These are phyloP conservation scores for Solanum paucissectum DNA, from an alignment of 257 asterid species.

Conservation along the genomic window DNA sequence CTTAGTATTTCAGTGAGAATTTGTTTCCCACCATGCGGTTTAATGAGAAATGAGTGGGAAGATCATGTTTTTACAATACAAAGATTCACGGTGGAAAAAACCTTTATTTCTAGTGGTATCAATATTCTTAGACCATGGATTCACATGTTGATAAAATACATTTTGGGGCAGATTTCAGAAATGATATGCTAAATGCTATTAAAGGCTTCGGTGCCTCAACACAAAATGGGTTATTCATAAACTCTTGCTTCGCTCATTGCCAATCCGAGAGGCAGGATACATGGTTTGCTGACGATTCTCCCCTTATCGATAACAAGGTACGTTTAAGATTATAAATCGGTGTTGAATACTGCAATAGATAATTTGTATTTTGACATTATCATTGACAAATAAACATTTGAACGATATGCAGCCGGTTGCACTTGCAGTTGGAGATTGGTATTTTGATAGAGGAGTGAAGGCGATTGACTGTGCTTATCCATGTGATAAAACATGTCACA, in stretches of 20 bases:
- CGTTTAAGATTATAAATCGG: neutral
- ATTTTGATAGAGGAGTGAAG: slow-evolving; percentile 43
- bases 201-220: neutral
- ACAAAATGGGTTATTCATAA: slow-evolving; percentile 11
- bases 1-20: neutral
- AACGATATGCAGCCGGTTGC: slow-evolving; percentile 53
- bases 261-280: slow-evolving; percentile 18
- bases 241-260: slow-evolving; percentile 16
- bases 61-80: neutral
- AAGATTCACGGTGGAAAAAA: neutral
- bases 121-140: neutral
- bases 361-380: neutral
- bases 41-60: neutral
- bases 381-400: neutral
- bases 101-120: neutral
- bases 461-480: slow-evolving; percentile 88
- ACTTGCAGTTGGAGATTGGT: slow-evolving; percentile 89
- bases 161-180: slow-evolving; percentile 1
- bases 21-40: neutral
- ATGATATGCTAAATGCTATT: slow-evolving; percentile 4
- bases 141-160: neutral
- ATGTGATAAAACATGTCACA: slow-evolving; percentile 77
- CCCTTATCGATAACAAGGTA: slow-evolving; percentile 11
- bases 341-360: neutral
- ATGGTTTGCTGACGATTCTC: slow-evolving; percentile 20